Percentiles rank a stretch among this genome's conserved stretches.
phyloP scores from a whole-genome alignment of 305 asterid species.

The Rubia tinctorum region DNA sequence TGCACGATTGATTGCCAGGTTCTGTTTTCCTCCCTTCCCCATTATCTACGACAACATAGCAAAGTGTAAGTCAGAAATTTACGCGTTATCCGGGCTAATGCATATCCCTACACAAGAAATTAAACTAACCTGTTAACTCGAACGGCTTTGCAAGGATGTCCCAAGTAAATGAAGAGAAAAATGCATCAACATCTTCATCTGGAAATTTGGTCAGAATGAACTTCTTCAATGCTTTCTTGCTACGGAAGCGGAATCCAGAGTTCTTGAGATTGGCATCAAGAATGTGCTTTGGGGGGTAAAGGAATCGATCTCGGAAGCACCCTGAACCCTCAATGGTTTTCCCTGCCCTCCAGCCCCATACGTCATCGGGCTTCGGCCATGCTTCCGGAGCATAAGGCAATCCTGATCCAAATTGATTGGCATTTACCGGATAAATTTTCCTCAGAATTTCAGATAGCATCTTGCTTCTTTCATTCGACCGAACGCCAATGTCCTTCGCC shows the following conservation, averaged over 20 bases:
- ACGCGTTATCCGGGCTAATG: not conserved
- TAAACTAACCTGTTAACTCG: slow-evolving; percentile 2
- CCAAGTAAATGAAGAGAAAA: slow-evolving; percentile 43
- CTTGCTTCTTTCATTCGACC: too few species aligned
- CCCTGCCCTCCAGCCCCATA: slow-evolving; percentile 36
- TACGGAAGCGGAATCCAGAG: slow-evolving; percentile 17
- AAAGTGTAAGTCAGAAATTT: not conserved
- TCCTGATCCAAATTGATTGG: slow-evolving; percentile 14
- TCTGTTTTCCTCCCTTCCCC: too few species aligned
- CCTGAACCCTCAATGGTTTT: slow-evolving; percentile 17
- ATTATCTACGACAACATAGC: too few species aligned
- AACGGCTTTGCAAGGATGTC: slow-evolving; percentile 26
- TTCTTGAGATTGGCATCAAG: slow-evolving; percentile 1
- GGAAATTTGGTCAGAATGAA: slow-evolving; percentile 24
- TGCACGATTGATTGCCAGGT: too few species aligned
- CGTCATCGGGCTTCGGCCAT: slow-evolving; percentile 34
- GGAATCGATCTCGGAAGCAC: slow-evolving; percentile 18
- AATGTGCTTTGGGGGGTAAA: slow-evolving; percentile 24
- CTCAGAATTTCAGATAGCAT: too few species aligned
- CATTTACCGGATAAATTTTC: too few species aligned
- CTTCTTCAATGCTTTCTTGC: slow-evolving; percentile 24
- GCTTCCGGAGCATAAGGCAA: slow-evolving; percentile 33
- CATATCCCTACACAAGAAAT: slow-evolving; percentile 8
- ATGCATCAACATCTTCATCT: slow-evolving; percentile 26
- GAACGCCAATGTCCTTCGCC: too few species aligned